A percentile compares a stretch with the other conserved stretches of the same genome.
Evolutionary conservation across 129 eudicot genomes (phyloP).

Genomic region (Flaveria sonorensis): DNA sequence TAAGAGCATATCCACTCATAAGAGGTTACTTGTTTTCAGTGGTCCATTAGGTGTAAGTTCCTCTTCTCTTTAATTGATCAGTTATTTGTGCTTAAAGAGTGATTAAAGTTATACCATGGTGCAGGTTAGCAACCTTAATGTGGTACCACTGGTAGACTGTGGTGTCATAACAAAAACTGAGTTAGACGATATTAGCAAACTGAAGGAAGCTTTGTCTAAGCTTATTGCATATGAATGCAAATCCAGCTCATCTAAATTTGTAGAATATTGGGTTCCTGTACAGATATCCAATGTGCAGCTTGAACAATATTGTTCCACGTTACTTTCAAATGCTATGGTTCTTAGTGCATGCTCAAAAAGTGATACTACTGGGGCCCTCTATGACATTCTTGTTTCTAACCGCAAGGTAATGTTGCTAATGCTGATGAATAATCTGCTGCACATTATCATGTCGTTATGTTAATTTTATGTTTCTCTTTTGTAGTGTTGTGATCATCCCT

Average conservation of each 20-base stretch:
- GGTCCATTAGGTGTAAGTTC: conserved; percentile 54
- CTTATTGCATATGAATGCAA: conserved; percentile 49
- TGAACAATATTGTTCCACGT: conserved; percentile 80
- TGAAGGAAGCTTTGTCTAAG: conserved; percentile 55
- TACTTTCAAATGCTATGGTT: conserved; percentile 58
- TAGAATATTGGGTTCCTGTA: conserved; percentile 90
- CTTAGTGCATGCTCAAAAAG: conserved; percentile 61
- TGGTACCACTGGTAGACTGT: conserved; percentile 57
- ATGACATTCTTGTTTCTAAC: conserved; percentile 54
- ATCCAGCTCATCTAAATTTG: conserved; percentile 47
- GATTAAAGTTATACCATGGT: conserved; percentile 18
- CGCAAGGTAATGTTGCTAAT: conserved; percentile 61
- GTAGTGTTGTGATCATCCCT: conserved; percentile 95
- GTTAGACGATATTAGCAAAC: conserved; percentile 39
- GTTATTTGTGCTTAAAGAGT: conserved; percentile 10
- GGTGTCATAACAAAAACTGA: conserved; percentile 35
- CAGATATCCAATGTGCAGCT: conserved; percentile 81
- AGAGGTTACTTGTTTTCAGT: conserved; percentile 51
- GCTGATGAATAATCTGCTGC: conserved; percentile 11
- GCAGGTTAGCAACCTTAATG: conserved; percentile 56
- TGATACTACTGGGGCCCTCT: conserved; percentile 71
- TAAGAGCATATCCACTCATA: conserved; percentile 45
- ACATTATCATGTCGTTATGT: conserved; percentile 25
- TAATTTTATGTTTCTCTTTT: conserved; percentile 27
- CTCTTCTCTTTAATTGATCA: conserved; percentile 15